Conservation (phyloP, 768 basidiomycete genomes). For the Calocybe gangraenosa region DNA sequence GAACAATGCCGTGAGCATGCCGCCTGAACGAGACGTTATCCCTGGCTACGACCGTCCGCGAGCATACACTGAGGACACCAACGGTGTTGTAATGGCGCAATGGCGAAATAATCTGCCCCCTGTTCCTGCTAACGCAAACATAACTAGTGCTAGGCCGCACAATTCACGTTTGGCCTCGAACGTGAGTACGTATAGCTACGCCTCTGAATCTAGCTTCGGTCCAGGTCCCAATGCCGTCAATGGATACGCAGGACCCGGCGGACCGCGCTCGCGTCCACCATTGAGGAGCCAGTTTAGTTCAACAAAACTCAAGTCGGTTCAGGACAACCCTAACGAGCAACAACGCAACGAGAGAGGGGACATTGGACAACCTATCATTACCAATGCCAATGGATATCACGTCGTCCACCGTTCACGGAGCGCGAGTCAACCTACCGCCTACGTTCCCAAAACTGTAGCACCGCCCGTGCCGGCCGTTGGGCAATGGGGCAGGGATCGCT, state of each 20-base stretch:
- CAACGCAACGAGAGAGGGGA: conserved; percentile 22
- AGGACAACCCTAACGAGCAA: conserved; percentile 43
- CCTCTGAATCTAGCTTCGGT: conserved; percentile 43
- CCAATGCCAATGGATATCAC: conserved; percentile 23
- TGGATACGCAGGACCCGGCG: conserved; percentile 14
- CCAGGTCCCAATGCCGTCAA: conserved; percentile 14
- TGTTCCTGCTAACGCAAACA: conserved; percentile 22
- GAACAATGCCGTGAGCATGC: conserved; percentile 53
- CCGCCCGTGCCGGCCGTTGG: conserved; percentile 41
- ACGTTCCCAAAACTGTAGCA: conserved; percentile 53
- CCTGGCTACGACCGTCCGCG: conserved; percentile 51
- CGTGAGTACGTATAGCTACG: conserved; percentile 36
- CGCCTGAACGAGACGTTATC: conserved; percentile 49
- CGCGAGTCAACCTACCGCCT: conserved; percentile 75
- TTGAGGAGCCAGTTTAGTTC: conserved; percentile 72
- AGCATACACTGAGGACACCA: conserved; percentile 66
- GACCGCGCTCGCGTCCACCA: conserved; percentile 35
- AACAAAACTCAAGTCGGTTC: conserved; percentile 48
- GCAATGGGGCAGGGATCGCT: conserved; percentile 42
- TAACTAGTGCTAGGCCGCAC: conserved; percentile 31
- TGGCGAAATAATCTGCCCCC: conserved; percentile 55
- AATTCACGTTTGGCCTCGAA: conserved; percentile 46
- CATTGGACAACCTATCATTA: conserved; percentile 19
- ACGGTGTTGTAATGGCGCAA: conserved; percentile 57
- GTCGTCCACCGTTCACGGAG: conserved; percentile 61